Evolutionary conservation across 1,139 yeast genomes (phyloP).

Genomic region (Meyerozyma smithsonii): DNA sequence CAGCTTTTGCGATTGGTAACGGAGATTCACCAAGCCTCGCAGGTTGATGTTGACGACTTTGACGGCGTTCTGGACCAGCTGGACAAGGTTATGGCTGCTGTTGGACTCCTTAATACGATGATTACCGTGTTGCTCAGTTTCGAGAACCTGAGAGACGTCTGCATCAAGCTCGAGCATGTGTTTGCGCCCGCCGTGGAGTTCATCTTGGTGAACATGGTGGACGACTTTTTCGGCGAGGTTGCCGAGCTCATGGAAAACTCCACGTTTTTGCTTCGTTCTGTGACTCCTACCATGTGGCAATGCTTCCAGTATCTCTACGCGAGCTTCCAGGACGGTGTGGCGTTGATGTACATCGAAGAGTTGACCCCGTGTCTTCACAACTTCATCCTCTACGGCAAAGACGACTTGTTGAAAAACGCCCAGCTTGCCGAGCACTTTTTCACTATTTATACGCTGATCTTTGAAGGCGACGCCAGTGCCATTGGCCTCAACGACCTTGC

Average conservation of each 20-base stretch:
- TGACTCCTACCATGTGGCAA: conserved; percentile 77
- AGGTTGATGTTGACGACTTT: conserved; percentile 39
- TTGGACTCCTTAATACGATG: conserved; percentile 83
- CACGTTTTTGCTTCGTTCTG: conserved; percentile 65
- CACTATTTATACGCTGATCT: conserved; percentile 34
- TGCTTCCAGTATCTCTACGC: conserved; percentile 53
- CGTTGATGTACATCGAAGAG: conserved; percentile 68
- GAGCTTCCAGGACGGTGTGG: conserved; percentile 52
- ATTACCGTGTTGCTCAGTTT: conserved; percentile 82
- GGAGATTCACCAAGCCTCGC: conserved; percentile 63
- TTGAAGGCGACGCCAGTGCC: conserved; percentile 28
- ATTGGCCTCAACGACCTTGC: conserved; percentile 48
- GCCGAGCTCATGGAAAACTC: conserved; percentile 85
- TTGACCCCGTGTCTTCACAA: conserved; percentile 72
- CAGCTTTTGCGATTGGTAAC: conserved; percentile 73
- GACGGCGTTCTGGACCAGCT: conserved; percentile 49
- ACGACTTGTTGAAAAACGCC: conserved; percentile 34
- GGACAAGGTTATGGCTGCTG: conserved; percentile 84
- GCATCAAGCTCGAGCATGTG: conserved; percentile 65
- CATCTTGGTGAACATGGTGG: conserved; percentile 60
- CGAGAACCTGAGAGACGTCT: conserved; percentile 71
- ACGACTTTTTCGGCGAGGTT: conserved; percentile 78
- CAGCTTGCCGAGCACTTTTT: conserved; percentile 20
- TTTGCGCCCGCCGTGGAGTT: conserved; percentile 69
- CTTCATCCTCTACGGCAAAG: conserved; percentile 68